Evolutionary conservation across 2,329 filamentous ascomycete species (phyloP).

Genomic region (Xylaria sp.): DNA sequence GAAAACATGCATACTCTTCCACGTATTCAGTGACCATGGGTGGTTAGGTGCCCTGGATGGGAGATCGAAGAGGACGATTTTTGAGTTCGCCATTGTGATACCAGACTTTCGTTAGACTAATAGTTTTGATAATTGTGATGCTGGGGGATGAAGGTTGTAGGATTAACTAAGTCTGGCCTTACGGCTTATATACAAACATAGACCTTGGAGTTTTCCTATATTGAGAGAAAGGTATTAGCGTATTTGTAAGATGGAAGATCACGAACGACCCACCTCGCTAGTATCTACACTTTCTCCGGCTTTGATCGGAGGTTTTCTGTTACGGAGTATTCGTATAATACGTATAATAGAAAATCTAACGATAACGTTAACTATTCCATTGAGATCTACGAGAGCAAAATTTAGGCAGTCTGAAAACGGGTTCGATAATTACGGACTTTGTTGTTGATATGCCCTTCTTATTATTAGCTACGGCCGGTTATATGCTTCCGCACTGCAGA

Average conservation of each 20-base stretch:
- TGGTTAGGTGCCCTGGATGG: constrained; percentile 61
- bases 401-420: no score
- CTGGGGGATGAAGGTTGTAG: background rate
- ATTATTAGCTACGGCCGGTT: no score
- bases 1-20: constrained; percentile 66
- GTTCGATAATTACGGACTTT: no score
- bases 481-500: background rate
- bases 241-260: constrained; percentile 13
- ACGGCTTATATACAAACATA: background rate
- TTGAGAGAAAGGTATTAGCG: no score
- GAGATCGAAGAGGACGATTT: constrained; percentile 70
- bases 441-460: no score
- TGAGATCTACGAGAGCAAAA: no score
- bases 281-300: background rate
- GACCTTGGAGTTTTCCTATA: background rate
- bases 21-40: constrained; percentile 75
- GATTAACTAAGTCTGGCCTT: background rate
- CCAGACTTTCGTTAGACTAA: background rate
- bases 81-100: constrained; percentile 38
- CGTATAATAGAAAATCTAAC: no score
- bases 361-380: no score
- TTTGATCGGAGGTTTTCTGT: no score
- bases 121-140: background rate
- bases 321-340: no score
- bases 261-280: background rate